Evolutionary conservation across 1,139 yeast genomes (phyloP), one percentile per base, ranked within the genome.

Genomic region (Debaryomyces fabryi): DNA sequence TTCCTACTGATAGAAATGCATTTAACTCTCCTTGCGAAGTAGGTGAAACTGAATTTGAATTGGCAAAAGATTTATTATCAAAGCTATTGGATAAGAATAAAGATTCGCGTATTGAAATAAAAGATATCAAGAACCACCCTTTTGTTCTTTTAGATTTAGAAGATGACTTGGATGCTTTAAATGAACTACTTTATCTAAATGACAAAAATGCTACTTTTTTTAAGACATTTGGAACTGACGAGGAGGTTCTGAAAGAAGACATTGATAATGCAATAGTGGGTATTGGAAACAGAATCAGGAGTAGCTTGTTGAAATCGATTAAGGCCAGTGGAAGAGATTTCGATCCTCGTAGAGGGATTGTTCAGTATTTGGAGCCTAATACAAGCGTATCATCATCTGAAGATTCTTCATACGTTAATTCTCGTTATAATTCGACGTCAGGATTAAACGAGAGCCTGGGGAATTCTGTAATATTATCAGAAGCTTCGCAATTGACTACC

Each of bases 231-330:
- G 39, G 27, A 10, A n/a, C 9, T 30, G 32, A 39, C n/a, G 21
- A 18, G n/a, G 41, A 42, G 41, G 86, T 86, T n/a, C 76, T 86
- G 8, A 78, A 76, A 42, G 85, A 83, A 52, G 96, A 89, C 55
- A 79, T 88, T 13, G 79, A 84, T 54, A 80, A 81, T 53, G 96
- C 97, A 0, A 90, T 90, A 2, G 79, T 85, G 36, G 96, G 96
- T 9, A 76, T 88, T 46, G 93, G 93, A 5, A 78, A 82, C 40
- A 75, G 85, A 51, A 77, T 90, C 39, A 81, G 76, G 53, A 79
- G 81, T 51, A 81, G 87, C 33, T 68, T 88, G 20, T 73, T 85
- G 2, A 77, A 77, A 48, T 89, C 90, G 0, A 63, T 71, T 25
- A 62, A 58, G 13, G 66, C 70, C 3, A 68, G 69, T 4, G 67